These are phyloP conservation scores for Fusarium albidum DNA, from an alignment of 2,329 filamentous ascomycete species.

Conservation along the genomic window DNA sequence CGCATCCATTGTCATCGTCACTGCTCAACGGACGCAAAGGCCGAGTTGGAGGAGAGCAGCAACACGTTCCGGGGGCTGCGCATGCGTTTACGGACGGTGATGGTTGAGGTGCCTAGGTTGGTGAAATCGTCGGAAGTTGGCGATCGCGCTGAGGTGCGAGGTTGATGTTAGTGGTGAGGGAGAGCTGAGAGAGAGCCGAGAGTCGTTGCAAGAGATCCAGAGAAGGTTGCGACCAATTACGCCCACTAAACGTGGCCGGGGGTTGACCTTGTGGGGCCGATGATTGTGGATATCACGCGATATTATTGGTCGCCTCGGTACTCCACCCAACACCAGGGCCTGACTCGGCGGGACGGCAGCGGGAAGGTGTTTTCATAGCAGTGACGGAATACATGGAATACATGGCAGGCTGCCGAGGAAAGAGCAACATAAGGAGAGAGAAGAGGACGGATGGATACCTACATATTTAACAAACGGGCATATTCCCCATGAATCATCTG, in stretches of 20 bases:
- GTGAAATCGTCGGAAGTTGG: conserved; percentile 26
- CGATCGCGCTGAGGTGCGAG: conserved; percentile 25
- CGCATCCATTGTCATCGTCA: conserved; percentile 38
- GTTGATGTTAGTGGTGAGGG: conserved; percentile 38
- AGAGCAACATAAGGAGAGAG: conserved; percentile 3
- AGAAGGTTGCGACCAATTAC: conserved; percentile 30
- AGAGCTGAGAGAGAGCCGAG: conserved; percentile 26
- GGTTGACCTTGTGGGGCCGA: conserved; percentile 28
- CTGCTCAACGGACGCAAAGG: conserved; percentile 21
- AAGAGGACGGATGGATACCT: too few relatives aligned
- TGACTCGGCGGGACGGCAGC: conserved; percentile 2
- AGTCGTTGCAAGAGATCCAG: conserved; percentile 7
- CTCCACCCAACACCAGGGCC: conserved; percentile 14
- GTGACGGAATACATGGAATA: conserved; percentile 11
- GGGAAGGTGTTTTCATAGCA: not conserved
- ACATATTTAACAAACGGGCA: too few relatives aligned
- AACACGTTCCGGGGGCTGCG: conserved; percentile 20
- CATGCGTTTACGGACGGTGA: conserved; percentile 25
- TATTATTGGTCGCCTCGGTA: conserved; percentile 27
- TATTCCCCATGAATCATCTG: too few relatives aligned
- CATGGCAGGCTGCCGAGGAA: not conserved
- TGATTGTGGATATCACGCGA: conserved; percentile 4
- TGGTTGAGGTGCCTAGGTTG: conserved; percentile 20
- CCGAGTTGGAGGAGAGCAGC: conserved; percentile 19
- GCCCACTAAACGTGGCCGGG: conserved; percentile 9